Percentiles rank a stretch among this genome's conserved stretches.
Evolutionary conservation across 2,329 filamentous ascomycete species (phyloP).

Genomic region (Beauveria sp.): DNA sequence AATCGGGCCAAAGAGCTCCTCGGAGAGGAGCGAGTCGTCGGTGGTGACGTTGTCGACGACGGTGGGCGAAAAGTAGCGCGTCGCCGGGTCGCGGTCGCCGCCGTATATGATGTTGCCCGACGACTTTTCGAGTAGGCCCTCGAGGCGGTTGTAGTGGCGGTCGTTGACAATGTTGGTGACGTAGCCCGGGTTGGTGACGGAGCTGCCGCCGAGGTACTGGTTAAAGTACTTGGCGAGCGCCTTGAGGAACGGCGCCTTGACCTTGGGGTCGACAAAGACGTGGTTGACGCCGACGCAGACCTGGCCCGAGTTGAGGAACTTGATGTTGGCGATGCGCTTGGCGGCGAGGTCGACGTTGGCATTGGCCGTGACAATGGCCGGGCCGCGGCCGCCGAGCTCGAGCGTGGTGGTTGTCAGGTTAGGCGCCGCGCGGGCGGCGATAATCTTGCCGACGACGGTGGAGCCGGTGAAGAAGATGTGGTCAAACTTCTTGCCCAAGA

Average conservation of each 20-base stretch:
- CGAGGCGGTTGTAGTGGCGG: slow-evolving; percentile 33
- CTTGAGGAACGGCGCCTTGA: slow-evolving; percentile 30
- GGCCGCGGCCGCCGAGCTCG: slow-evolving; percentile 38
- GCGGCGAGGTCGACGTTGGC: slow-evolving; percentile 36
- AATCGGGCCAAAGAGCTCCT: slow-evolving; percentile 39
- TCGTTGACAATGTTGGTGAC: slow-evolving; percentile 32
- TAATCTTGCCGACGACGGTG: slow-evolving; percentile 27
- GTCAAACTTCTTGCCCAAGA: slow-evolving; percentile 32
- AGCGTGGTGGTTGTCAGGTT: slow-evolving; percentile 36
- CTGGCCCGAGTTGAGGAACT: slow-evolving; percentile 34
- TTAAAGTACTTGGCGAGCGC: slow-evolving; percentile 26
- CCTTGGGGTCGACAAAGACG: slow-evolving; percentile 32
- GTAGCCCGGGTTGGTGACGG: slow-evolving; percentile 15
- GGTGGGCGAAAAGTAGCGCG: slow-evolving; percentile 28
- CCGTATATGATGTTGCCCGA: slow-evolving; percentile 30
- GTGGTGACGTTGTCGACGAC: slow-evolving; percentile 28
- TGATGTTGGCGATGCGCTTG: slow-evolving; percentile 33
- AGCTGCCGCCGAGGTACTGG: slow-evolving; percentile 20
- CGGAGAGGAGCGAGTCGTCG: slow-evolving; percentile 31
- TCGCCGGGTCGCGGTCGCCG: slow-evolving; percentile 23
- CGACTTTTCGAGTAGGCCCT: slow-evolving; percentile 26
- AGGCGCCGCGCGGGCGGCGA: slow-evolving; percentile 33
- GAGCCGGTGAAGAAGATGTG: slow-evolving; percentile 41
- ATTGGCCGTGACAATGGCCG: slow-evolving; percentile 32
- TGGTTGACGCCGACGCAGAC: slow-evolving; percentile 28